phyloP scores from a whole-genome alignment of 306 rosid genomes.

The Casuarina glauca region DNA sequence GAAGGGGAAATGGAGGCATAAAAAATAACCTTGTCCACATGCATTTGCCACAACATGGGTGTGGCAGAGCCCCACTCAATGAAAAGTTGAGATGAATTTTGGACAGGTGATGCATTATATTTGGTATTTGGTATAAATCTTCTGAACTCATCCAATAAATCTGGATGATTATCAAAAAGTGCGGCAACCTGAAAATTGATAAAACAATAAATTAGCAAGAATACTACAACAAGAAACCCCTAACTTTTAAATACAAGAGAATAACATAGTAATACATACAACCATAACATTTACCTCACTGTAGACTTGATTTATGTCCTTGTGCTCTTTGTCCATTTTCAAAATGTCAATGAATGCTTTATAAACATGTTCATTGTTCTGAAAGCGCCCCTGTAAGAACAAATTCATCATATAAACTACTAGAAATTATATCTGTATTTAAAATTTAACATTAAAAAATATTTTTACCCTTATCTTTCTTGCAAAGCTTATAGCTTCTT shows the following conservation, averaged over 20 bases:
- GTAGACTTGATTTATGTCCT: conserved; percentile 85
- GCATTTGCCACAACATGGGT: conserved; percentile 62
- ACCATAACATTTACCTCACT: conserved; percentile 60
- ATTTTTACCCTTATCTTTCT: conserved; percentile 86
- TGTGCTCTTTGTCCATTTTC: conserved; percentile 97
- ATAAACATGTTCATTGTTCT: conserved; percentile 79
- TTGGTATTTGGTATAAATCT: conserved; percentile 87
- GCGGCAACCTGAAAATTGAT: conserved; percentile 59
- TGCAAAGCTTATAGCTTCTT: conserved; percentile 95
- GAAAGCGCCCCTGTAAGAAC: conserved; percentile 74
- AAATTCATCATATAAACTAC: conserved; percentile 24
- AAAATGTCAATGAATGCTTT: conserved; percentile 93
- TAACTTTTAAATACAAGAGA: conserved; percentile 3
- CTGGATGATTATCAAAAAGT: conserved; percentile 75
- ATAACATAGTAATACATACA: neutral
- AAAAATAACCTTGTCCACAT: conserved; percentile 51
- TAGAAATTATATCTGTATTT: conserved; percentile 13
- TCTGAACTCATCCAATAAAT: conserved; percentile 84
- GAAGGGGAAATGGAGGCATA: neutral
- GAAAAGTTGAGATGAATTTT: conserved; percentile 59
- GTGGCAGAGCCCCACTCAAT: conserved; percentile 62
- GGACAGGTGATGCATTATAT: conserved; percentile 50
- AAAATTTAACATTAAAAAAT: conserved; percentile 18
- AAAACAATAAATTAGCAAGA: conserved; percentile 1
- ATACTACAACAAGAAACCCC: neutral